These are phyloP conservation scores for Protomyces inouyei DNA, from an alignment of 1,139 yeast genomes.

Conservation along the genomic window DNA sequence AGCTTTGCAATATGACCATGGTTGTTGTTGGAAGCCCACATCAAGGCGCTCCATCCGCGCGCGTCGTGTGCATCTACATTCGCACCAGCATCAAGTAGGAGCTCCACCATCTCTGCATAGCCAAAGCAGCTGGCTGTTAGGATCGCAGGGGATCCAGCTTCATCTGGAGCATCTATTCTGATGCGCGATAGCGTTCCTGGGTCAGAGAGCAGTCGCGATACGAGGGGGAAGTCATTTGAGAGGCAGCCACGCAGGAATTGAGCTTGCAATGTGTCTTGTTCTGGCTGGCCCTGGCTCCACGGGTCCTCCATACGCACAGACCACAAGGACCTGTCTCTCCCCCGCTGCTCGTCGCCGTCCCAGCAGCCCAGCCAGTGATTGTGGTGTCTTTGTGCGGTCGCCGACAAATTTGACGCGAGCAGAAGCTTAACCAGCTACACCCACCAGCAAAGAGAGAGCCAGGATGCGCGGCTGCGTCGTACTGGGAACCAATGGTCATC, in stretches of 20 bases:
- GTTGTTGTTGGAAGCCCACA: conserved; percentile 48
- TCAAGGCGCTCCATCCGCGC: conserved; percentile 45
- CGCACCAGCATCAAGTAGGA: conserved; percentile 42
- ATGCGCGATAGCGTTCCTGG: background rate
- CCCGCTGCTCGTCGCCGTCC: background rate
- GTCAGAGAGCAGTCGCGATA: conserved; percentile 14
- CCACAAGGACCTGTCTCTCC: background rate
- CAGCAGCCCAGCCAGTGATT: background rate
- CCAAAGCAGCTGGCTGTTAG: conserved; percentile 45
- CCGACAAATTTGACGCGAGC: no score
- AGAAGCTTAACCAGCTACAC: background rate
- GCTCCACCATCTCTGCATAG: conserved; percentile 41
- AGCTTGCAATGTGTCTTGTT: background rate
- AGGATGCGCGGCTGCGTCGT: conserved; percentile 70
- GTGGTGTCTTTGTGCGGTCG: background rate
- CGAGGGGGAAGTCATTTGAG: conserved; percentile 12
- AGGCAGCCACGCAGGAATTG: conserved; percentile 24
- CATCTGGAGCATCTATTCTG: conserved; percentile 40
- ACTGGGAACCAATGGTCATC: conserved; percentile 72
- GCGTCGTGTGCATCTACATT: conserved; percentile 42
- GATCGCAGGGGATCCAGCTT: conserved; percentile 43
- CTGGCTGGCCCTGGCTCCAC: conserved; percentile 4
- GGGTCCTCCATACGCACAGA: conserved; percentile 14
- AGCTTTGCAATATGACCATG: conserved; percentile 40
- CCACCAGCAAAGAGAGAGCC: background rate